These are phyloP conservation scores for Malassezia vespertilionis DNA, from an alignment of 1,284 basidiomycete genomes.

Conservation along the genomic window DNA sequence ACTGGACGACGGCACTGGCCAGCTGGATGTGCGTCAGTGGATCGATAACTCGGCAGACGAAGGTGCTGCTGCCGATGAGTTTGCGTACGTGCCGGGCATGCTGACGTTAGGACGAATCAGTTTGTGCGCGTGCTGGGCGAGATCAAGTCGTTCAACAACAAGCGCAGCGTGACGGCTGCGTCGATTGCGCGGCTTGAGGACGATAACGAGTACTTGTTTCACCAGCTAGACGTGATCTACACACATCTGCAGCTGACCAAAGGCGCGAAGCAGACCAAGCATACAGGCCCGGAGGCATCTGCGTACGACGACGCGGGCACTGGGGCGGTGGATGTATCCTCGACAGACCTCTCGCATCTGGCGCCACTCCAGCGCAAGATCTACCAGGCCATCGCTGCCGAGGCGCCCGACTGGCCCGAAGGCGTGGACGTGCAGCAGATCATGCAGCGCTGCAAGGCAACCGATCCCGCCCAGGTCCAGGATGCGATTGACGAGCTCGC, in stretches of 20 bases:
- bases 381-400: slow-evolving; percentile 24
- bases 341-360: slow-evolving; percentile 23
- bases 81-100: slow-evolving; percentile 24
- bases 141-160: slow-evolving; percentile 74
- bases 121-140: slow-evolving; percentile 80
- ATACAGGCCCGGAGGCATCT: slow-evolving; percentile 6
- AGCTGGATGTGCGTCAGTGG: slow-evolving; percentile 81
- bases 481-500: slow-evolving; percentile 31
- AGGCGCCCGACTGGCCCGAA: slow-evolving; percentile 27
- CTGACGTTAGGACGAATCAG: slow-evolving; percentile 56
- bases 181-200: slow-evolving; percentile 54
- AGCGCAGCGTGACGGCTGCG: slow-evolving; percentile 58
- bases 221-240: slow-evolving; percentile 57
- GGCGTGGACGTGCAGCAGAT: slow-evolving; percentile 29
- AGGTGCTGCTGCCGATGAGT: slow-evolving; percentile 44
- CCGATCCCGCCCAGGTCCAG: slow-evolving; percentile 20
- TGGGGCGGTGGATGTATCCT: slow-evolving; percentile 17
- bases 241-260: slow-evolving; percentile 30
- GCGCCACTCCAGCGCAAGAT: slow-evolving; percentile 23
- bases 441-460: slow-evolving; percentile 21
- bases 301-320: slow-evolving; percentile 22
- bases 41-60: slow-evolving; percentile 58
- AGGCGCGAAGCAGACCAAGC: slow-evolving; percentile 19
- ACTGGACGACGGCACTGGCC: slow-evolving; percentile 80
- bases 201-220: slow-evolving; percentile 71